A percentile compares a stretch with the other conserved stretches of the same genome.
Evolutionary conservation across 805 yeast species (phyloP).

Genomic region (Candida boleticola): DNA sequence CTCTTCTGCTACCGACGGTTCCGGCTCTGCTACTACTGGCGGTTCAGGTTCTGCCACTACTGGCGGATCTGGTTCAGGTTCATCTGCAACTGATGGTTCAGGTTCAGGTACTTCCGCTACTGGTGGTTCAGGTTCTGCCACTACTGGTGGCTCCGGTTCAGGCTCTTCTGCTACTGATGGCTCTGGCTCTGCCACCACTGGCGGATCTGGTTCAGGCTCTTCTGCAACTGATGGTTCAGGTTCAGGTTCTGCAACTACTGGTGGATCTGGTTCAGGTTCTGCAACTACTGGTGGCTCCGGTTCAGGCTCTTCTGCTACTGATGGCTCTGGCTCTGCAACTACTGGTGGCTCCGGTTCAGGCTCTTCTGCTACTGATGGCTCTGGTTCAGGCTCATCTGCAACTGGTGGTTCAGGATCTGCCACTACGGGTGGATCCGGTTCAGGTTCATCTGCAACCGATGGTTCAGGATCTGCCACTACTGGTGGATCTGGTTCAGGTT

Average conservation of each 20-base stretch:
- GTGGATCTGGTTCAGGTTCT: no score
- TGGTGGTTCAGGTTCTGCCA: constrained; percentile 2
- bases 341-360: constrained; percentile 18
- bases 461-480: constrained; percentile 3
- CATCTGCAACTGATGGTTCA: constrained; percentile 1
- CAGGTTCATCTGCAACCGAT: constrained; percentile 1
- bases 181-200: no score
- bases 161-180: no score
- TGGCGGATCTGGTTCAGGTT: not conserved
- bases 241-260: not conserved
- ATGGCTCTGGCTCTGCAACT: no score
- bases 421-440: not conserved
- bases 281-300: constrained; percentile 13
- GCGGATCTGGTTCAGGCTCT: constrained; percentile 1
- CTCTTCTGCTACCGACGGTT: constrained; percentile 3
- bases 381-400: constrained; percentile 7
- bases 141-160: no score
- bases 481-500: not conserved
- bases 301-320: not conserved
- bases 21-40: not conserved
- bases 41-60: not conserved
- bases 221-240: not conserved
- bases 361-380: not conserved
- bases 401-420: constrained; percentile 3
- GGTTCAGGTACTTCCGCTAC: constrained; percentile 3